A percentile compares a stretch with the other conserved stretches of the same genome.
phyloP scores from a whole-genome alignment of 129 eudicot genomes.

The Flaveria ramosissima region DNA sequence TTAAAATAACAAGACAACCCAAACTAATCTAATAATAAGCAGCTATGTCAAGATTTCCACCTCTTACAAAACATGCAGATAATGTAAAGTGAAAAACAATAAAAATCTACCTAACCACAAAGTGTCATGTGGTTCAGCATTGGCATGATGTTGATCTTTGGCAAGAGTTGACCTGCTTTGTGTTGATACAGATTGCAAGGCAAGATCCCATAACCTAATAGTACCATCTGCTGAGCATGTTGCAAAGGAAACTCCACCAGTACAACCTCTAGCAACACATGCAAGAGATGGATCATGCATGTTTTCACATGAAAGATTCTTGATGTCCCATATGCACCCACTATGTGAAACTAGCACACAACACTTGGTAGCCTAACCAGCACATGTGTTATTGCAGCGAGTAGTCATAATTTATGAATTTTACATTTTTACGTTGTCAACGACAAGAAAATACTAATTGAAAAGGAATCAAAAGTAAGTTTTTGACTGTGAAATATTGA shows the following conservation, averaged over 20 bases:
- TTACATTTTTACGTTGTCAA: conserved; percentile 14
- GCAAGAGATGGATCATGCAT: conserved; percentile 74
- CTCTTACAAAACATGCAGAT: conserved; percentile 15
- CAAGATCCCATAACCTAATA: conserved; percentile 70
- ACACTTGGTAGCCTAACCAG: conserved; percentile 68
- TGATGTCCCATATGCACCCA: conserved; percentile 70
- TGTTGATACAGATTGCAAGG: conserved; percentile 41
- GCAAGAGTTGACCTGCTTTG: conserved; percentile 21
- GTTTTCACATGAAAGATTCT: conserved; percentile 67
- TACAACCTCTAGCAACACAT: conserved; percentile 78
- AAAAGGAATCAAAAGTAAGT: not conserved
- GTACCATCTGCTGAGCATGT: conserved; percentile 82
- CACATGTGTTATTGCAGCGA: conserved; percentile 27
- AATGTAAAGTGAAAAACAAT: conserved; percentile 2
- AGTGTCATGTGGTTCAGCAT: conserved; percentile 34
- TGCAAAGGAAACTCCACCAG: conserved; percentile 70
- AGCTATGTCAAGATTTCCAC: conserved; percentile 6
- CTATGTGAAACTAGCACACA: conserved; percentile 78
- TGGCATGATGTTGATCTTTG: conserved; percentile 29
- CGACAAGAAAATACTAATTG: conserved; percentile 4
- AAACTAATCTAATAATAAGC: conserved; percentile 5
- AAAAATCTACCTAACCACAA: conserved; percentile 49
- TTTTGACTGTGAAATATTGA: conserved; percentile 8
- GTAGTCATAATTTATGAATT: not conserved
- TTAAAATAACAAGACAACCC: conserved; percentile 4